These are phyloP conservation scores for Pseudocercospora pini-densiflorae DNA, from an alignment of 2,329 filamentous ascomycete species.

Conservation along the genomic window DNA sequence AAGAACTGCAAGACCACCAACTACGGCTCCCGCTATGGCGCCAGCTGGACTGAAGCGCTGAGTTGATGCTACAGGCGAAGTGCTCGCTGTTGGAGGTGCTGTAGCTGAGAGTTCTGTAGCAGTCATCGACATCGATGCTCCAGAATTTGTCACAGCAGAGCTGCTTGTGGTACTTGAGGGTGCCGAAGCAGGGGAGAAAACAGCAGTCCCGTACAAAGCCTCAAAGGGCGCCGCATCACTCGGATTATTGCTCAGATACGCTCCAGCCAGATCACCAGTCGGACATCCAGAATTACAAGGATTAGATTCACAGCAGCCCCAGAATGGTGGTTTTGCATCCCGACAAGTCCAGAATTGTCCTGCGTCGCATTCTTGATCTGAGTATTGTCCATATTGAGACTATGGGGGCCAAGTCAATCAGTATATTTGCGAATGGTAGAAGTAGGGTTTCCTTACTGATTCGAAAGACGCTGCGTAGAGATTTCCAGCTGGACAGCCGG, in stretches of 20 bases:
- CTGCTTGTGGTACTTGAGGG: not conserved
- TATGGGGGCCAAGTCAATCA: not conserved
- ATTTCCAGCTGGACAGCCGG: constrained; percentile 13
- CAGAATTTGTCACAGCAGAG: not conserved
- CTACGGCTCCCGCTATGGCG: constrained; percentile 15
- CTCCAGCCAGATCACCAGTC: not conserved
- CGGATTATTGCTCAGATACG: not conserved
- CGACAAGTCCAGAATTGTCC: constrained; percentile 19
- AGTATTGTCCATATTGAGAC: constrained; percentile 6
- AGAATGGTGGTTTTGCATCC: constrained; percentile 10
- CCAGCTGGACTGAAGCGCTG: constrained; percentile 8
- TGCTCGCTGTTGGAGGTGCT: not conserved
- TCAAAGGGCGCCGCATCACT: constrained; percentile 7
- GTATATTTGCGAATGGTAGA: not conserved
- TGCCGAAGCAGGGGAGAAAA: not conserved
- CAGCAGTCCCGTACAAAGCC: not conserved
- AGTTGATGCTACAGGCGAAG: not conserved
- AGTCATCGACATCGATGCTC: not conserved
- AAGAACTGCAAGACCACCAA: constrained; percentile 16
- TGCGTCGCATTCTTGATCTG: constrained; percentile 15
- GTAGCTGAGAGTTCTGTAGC: not conserved
- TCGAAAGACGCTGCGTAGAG: constrained; percentile 7
- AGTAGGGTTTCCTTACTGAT: not conserved
- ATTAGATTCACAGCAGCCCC: constrained; percentile 19
- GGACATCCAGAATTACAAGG: constrained; percentile 10